Percentiles rank a stretch among this genome's conserved stretches.
Conservation (phyloP, 108 stramenopile genomes). For the Nannochloropsis oceanica region DNA sequence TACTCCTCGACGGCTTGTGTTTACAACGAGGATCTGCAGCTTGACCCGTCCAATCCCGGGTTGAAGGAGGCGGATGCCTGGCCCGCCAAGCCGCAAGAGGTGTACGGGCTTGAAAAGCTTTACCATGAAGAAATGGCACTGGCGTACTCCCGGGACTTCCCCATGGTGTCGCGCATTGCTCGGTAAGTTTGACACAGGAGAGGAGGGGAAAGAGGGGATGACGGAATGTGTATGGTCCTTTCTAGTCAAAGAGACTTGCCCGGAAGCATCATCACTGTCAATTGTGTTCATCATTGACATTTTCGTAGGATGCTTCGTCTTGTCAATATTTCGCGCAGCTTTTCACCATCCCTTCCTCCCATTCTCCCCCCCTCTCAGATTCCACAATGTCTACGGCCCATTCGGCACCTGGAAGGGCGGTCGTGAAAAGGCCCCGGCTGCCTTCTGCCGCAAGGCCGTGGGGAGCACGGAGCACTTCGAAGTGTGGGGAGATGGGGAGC, state of each 20-base stretch:
- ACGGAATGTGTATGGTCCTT: not conserved
- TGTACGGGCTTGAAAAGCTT: slow-evolving; percentile 97
- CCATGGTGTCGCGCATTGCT: slow-evolving; percentile 64
- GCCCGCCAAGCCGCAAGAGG: slow-evolving; percentile 99
- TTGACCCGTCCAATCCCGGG: slow-evolving; percentile 86
- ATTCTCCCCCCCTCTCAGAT: slow-evolving; percentile 1
- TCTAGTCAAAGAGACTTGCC: too few species aligned
- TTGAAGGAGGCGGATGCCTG: slow-evolving; percentile 87
- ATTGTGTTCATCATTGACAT: too few species aligned
- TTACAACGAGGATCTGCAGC: slow-evolving; percentile 97
- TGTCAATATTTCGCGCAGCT: too few species aligned
- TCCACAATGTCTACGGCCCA: slow-evolving; percentile 98
- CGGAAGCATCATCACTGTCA: too few species aligned
- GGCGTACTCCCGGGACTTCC: slow-evolving; percentile 90
- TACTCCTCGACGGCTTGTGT: slow-evolving; percentile 89
- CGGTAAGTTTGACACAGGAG: slow-evolving; percentile 21
- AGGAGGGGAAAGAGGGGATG: not conserved
- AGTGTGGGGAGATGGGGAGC: slow-evolving; percentile 84
- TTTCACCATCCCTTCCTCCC: not conserved
- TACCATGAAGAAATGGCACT: slow-evolving; percentile 97
- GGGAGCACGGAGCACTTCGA: slow-evolving; percentile 75
- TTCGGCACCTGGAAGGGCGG: slow-evolving; percentile 97
- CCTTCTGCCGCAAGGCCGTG: slow-evolving; percentile 96
- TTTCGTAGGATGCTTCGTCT: too few species aligned
- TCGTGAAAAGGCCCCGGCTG: slow-evolving; percentile 96